Evolutionary conservation across 2,329 filamentous ascomycete species (phyloP).

Genomic region (Arachnomyces sp.): DNA sequence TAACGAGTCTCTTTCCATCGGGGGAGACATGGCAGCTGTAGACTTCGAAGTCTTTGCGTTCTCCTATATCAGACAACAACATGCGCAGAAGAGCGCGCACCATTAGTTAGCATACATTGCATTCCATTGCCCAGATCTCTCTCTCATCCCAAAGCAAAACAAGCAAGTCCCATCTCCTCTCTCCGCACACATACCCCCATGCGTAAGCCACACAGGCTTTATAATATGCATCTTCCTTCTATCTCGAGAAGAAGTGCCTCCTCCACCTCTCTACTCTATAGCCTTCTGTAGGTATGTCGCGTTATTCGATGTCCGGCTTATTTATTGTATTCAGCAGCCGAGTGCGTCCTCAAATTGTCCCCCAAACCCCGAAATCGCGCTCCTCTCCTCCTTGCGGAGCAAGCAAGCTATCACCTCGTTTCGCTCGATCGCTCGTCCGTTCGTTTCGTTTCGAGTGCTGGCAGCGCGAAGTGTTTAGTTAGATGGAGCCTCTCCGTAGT

Average conservation of each 20-base stretch:
- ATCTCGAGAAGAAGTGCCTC: background rate
- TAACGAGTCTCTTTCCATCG: slow-evolving; percentile 83
- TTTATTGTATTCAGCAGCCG: no score
- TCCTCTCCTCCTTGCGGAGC: no score
- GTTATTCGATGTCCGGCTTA: background rate
- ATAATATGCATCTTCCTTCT: slow-evolving; percentile 63
- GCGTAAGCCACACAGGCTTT: slow-evolving; percentile 92
- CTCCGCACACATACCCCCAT: slow-evolving; percentile 62
- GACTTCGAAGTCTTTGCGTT: slow-evolving; percentile 97
- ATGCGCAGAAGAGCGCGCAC: no score
- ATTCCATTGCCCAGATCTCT: background rate
- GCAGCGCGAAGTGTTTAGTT: no score
- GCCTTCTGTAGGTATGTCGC: background rate
- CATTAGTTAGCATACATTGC: slow-evolving; percentile 4
- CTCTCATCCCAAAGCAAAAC: background rate
- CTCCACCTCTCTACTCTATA: background rate
- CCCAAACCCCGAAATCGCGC: no score
- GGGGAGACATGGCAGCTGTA: slow-evolving; percentile 97
- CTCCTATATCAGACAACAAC: slow-evolving; percentile 59
- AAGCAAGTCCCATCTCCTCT: background rate
- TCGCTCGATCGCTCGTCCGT: no score
- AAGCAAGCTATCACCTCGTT: no score
- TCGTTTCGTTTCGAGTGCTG: no score
- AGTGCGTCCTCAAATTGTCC: no score
- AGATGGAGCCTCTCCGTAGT: no score